Conservation (phyloP, 2,329 filamentous ascomycete species). For the Dactylellina leptospora region DNA sequence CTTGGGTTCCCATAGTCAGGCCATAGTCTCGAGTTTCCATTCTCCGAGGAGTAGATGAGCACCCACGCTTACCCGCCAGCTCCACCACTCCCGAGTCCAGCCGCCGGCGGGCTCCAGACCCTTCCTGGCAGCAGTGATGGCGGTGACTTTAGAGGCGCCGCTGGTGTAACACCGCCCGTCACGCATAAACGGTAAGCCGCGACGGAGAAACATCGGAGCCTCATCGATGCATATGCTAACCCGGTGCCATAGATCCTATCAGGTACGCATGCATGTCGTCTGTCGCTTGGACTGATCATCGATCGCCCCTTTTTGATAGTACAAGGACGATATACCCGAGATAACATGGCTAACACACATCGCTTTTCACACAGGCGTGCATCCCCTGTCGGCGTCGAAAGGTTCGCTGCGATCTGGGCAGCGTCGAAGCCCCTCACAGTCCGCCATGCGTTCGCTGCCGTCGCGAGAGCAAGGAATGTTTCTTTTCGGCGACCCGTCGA, state of each 20-base stretch:
- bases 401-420: constrained; percentile 69
- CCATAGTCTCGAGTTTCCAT: constrained; percentile 34
- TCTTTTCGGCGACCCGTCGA: constrained; percentile 90
- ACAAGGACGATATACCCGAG: constrained; percentile 11
- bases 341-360: neutral
- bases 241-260: constrained; percentile 39
- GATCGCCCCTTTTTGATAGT: neutral
- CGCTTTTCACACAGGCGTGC: constrained; percentile 57
- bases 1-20: constrained; percentile 15
- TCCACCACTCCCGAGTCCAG: constrained; percentile 53
- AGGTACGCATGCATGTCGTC: constrained; percentile 25
- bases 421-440: constrained; percentile 91
- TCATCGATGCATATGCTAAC: constrained; percentile 27
- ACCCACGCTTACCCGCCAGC: constrained; percentile 52
- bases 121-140: constrained; percentile 30
- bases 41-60: constrained; percentile 51
- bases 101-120: constrained; percentile 49
- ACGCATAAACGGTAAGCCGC: constrained; percentile 50
- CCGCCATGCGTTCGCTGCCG: constrained; percentile 93
- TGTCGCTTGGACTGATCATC: neutral
- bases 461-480: constrained; percentile 94
- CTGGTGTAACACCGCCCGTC: constrained; percentile 43
- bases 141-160: constrained; percentile 40
- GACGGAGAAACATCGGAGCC: constrained; percentile 19
- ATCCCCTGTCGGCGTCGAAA: constrained; percentile 68